Evolutionary conservation across 2,329 filamentous ascomycete genomes (phyloP).

Genomic region (Nannizziopsis barbatae): DNA sequence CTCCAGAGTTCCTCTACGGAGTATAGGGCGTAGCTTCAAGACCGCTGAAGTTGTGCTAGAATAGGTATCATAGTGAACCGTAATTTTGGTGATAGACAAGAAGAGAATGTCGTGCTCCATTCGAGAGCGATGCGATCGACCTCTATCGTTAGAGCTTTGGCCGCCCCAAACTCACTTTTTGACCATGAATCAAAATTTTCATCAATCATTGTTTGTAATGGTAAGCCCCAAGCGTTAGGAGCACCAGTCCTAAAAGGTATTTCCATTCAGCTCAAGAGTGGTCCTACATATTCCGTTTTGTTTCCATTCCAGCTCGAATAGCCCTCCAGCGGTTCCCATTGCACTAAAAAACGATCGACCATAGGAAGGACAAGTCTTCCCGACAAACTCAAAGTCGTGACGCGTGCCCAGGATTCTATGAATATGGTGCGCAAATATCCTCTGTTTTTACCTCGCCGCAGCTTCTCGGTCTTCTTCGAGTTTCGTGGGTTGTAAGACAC

Average conservation of each 20-base stretch:
- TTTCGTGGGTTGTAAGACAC: constrained; percentile 11
- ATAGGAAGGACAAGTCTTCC: constrained; percentile 63
- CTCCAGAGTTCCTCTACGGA: no score
- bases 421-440: constrained; percentile 62
- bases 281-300: constrained; percentile 31
- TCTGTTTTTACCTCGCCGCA: constrained; percentile 16
- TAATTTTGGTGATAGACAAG: no score
- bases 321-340: constrained; percentile 57
- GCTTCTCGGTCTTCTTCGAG: constrained; percentile 3
- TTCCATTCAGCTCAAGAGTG: constrained; percentile 26
- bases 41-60: no score
- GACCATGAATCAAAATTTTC: no score
- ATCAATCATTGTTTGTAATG: no score
- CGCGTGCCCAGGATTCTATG: constrained; percentile 85
- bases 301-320: constrained; percentile 31
- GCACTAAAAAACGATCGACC: constrained; percentile 70
- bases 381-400: constrained; percentile 70
- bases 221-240: no score
- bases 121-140: no score
- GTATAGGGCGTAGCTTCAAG: no score
- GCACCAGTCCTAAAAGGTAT: neutral
- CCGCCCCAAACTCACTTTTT: no score
- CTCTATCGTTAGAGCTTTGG: no score
- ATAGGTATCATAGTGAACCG: no score
- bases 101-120: no score